phyloP scores from a whole-genome alignment of 2,329 filamentous ascomycete species.

The Talaromyces sp. region DNA sequence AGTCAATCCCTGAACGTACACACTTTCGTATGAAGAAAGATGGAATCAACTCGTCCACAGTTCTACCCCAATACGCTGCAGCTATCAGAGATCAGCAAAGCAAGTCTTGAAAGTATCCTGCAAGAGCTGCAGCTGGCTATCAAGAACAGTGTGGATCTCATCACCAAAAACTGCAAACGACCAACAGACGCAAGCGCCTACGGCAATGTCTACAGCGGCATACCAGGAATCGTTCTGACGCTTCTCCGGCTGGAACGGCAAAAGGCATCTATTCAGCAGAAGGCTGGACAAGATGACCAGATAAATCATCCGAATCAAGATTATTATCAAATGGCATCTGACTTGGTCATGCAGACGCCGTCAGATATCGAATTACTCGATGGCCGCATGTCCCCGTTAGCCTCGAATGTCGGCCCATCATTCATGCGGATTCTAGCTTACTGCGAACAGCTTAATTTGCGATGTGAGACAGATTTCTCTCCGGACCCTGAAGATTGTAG shows the following conservation, averaged over 20 bases:
- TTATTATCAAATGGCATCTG: constrained; percentile 23
- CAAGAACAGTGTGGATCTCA: constrained; percentile 23
- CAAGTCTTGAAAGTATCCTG: constrained; percentile 20
- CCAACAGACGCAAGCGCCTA: constrained; percentile 21
- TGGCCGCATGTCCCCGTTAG: constrained; percentile 31
- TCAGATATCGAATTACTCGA: constrained; percentile 22
- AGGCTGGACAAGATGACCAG: not conserved
- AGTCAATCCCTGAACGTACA: not conserved
- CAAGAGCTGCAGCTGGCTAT: constrained; percentile 28
- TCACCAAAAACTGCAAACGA: constrained; percentile 22
- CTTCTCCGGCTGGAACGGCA: constrained; percentile 38
- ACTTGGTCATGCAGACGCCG: constrained; percentile 24
- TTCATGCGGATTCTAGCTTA: constrained; percentile 26
- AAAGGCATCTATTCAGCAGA: constrained; percentile 21
- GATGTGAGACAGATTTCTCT: not conserved
- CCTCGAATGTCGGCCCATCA: constrained; percentile 22
- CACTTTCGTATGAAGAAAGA: not conserved
- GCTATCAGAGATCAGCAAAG: constrained; percentile 19
- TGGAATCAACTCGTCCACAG: constrained; percentile 18
- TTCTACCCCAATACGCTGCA: constrained; percentile 26
- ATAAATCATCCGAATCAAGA: constrained; percentile 13
- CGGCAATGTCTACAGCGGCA: constrained; percentile 29
- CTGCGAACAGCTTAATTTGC: constrained; percentile 12
- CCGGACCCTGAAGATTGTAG: constrained; percentile 26
- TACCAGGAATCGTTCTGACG: constrained; percentile 33